Evolutionary conservation across 768 basidiomycete species (phyloP), one percentile per base, ranked within the genome.

Genomic region (Hygrophoropsis aurantiaca): DNA sequence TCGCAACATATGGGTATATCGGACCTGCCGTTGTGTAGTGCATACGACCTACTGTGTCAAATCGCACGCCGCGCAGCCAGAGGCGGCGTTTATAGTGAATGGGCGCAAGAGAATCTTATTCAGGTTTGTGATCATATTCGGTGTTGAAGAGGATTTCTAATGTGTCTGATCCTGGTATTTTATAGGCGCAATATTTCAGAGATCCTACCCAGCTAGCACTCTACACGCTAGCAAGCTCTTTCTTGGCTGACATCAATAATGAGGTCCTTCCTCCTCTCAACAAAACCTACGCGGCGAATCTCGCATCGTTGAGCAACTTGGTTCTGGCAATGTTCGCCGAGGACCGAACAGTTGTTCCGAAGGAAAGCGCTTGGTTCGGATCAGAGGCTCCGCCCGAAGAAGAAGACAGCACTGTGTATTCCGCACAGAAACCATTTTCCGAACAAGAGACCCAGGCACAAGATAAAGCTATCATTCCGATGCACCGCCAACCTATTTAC

Each of bases 351-450:
- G 85, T 89, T 19, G 74, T 91, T 16, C 91, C 91, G 0, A 90
- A 89, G 64, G 90, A 92, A 65, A 88, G 80, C 55, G 70, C 87
- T 10, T 92, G 90, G 90, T 93, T 94, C 65, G 90, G 87, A 5
- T 84, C 86, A 3, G 85, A 86, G 56, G 73, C 72, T 2, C 68
- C 67, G 2, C 48, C 60, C 7, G 65, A 71, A 16, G 71, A 75
- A 15, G 67, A 67, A 7, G 50, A 45, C 6, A 44, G n/a, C n/a
- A n/a, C n/a, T n/a, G n/a, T n/a, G n/a, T n/a, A 45, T 21, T 8
- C 16, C 16, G 16, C n/a, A 23, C 11, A 27, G 16, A 20, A 43
- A 30, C 16, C 4, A 42, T 46, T 7, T 46, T 46, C 40, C 13
- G 21, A 35, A 19, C 37, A 40, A 16, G 48, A 48, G 34, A 30